Base-by-base conservation (phyloP, 2,329 filamentous ascomycete genomes). In the Aspergillus thermomutatus region DNA sequence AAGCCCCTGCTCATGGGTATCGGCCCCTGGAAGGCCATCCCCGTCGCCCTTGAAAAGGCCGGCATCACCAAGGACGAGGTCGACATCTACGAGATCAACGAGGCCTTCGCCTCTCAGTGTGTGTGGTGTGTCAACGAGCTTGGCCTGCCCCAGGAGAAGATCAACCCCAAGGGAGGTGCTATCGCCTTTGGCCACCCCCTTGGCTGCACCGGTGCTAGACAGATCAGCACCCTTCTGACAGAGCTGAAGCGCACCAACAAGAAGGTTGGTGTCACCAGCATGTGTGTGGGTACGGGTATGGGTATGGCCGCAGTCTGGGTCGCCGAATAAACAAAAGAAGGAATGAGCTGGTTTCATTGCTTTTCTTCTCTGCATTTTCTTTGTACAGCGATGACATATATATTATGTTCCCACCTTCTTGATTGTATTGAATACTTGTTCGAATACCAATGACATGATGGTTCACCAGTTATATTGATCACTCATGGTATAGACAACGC, bases 31-130 rank as follows among this genome's bases (percentile, higher is more conserved):
- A 92, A 92, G 77, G 92, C 94, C 56, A 97, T 99, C 69, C 94
- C 94, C 63, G 89, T 92, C 72, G 92, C 91, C 3, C 87, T 97
- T 55, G 84, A 90, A 72, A 92, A 94, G 75, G 90, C 92, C 0
- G 92, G 92, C 58, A 86, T 99, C 67, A 82, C 81, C 72, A 91
- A 88, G 76, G 88, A 96, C 56, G 93, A 97, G 65, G 91, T 99
- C 28, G 94, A 97, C 73, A 93, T 97, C 71, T 97, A 85, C 71
- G 94, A 99, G 84, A 97, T 99, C 83, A 99, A 99, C 81, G 94
- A 99, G 84, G 94, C 94, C 1, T 99, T 99, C 75, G 94, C 94
- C 31, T 90, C 86, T 62, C 93, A 97, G 83, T 96, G 91, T 76
- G 77, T 97, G 64, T 97, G 90, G 89, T 97, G 92, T 76, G 86